phyloP scores from a whole-genome alignment of 2,329 filamentous ascomycete genomes.

The Zymoseptoria pseudotritici region DNA sequence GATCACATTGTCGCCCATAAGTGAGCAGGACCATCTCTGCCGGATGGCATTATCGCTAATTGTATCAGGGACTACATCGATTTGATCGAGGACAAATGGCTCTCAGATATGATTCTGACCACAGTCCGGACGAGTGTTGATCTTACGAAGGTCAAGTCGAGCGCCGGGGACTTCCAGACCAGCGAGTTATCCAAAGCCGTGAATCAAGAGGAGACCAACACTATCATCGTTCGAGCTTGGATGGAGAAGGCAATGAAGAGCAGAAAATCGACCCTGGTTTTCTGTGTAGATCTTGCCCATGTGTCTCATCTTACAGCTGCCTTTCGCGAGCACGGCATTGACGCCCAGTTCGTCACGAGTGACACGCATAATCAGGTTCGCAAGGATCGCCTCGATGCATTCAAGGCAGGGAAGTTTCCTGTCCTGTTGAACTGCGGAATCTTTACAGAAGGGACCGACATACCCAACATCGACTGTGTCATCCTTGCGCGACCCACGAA shows the following conservation, averaged over 20 bases:
- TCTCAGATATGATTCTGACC: conserved; percentile 87
- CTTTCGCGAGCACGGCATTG: conserved; percentile 70
- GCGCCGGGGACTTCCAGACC: conserved; percentile 68
- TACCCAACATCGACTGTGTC: conserved; percentile 93
- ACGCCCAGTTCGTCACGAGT: conserved; percentile 81
- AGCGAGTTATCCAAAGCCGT: conserved; percentile 72
- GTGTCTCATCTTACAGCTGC: conserved; percentile 64
- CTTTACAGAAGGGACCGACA: conserved; percentile 95
- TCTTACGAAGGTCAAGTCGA: conserved; percentile 53
- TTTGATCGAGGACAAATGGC: conserved; percentile 84
- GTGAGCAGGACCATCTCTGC: conserved; percentile 38
- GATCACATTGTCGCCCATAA: conserved; percentile 96
- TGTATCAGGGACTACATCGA: conserved; percentile 56
- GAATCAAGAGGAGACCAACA: conserved; percentile 74
- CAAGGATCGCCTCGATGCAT: conserved; percentile 63
- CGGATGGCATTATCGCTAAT: conserved; percentile 5
- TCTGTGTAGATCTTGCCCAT: conserved; percentile 86
- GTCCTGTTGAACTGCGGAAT: conserved; percentile 92
- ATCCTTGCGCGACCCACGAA: conserved; percentile 79
- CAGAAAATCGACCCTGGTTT: conserved; percentile 80
- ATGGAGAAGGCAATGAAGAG: conserved; percentile 58
- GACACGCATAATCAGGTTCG: conserved; percentile 65
- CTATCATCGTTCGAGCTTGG: conserved; percentile 82
- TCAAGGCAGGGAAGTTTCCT: conserved; percentile 68
- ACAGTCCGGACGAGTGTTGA: conserved; percentile 80